Evolutionary conservation across 2,329 filamentous ascomycete genomes (phyloP).

Genomic region (Nemania sp.): DNA sequence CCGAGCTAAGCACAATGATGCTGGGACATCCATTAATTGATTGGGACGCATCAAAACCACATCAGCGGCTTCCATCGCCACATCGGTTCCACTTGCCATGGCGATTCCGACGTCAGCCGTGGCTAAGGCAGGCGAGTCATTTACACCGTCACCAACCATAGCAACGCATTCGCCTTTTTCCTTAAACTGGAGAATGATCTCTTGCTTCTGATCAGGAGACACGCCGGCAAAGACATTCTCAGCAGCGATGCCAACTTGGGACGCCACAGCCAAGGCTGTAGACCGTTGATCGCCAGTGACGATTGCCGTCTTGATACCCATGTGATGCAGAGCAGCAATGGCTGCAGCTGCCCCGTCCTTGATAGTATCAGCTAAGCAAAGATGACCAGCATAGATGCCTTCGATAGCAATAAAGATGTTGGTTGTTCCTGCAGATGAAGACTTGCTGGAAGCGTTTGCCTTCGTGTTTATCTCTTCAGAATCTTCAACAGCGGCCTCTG

Average conservation of each 20-base stretch:
- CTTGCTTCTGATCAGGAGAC: constrained; percentile 87
- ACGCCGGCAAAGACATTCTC: constrained; percentile 84
- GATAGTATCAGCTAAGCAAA: constrained; percentile 87
- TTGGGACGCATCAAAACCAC: constrained; percentile 94
- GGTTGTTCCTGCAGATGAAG: constrained; percentile 70
- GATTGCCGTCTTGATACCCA: constrained; percentile 87
- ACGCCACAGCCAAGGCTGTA: constrained; percentile 82
- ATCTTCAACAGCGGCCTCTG: constrained; percentile 64
- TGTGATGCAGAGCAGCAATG: constrained; percentile 78
- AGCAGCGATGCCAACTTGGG: constrained; percentile 76
- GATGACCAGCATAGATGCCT: constrained; percentile 75
- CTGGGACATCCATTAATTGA: constrained; percentile 90
- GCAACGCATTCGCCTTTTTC: constrained; percentile 76
- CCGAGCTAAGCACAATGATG: constrained; percentile 78
- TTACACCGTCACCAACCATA: constrained; percentile 99
- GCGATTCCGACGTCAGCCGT: constrained; percentile 93
- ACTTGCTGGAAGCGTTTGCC: constrained; percentile 41
- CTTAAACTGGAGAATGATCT: constrained; percentile 80
- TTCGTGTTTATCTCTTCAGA: constrained; percentile 62
- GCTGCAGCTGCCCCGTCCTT: constrained; percentile 84
- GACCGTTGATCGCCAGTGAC: constrained; percentile 90
- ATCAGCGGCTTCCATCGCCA: constrained; percentile 96
- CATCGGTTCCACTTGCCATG: constrained; percentile 89
- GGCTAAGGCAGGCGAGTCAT: constrained; percentile 92
- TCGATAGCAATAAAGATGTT: constrained; percentile 92